A percentile compares a stretch with the other conserved stretches of the same genome.
Evolutionary conservation across 805 yeast species (phyloP).

Genomic region (Candida namnaoensis): DNA sequence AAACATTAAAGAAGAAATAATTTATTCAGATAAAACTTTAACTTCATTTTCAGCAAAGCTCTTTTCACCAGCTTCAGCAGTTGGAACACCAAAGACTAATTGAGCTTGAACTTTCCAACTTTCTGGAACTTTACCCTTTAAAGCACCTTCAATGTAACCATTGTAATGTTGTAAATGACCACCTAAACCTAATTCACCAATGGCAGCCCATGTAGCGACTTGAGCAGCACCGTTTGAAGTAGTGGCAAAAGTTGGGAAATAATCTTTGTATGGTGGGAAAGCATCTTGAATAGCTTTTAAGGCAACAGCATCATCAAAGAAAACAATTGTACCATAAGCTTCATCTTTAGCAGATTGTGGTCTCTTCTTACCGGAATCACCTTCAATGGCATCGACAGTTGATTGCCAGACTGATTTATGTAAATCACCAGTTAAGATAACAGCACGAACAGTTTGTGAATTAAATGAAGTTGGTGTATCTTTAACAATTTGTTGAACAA

Average conservation of each 20-base stretch:
- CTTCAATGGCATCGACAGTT: slow-evolving; percentile 28
- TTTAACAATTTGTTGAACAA: slow-evolving; percentile 34
- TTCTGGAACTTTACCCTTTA: slow-evolving; percentile 31
- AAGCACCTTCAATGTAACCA: slow-evolving; percentile 30
- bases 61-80: slow-evolving; percentile 28
- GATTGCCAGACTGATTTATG: slow-evolving; percentile 38
- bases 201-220: slow-evolving; percentile 40
- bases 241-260: slow-evolving; percentile 39
- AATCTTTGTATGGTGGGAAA: slow-evolving; percentile 33
- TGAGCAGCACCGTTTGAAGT: slow-evolving; percentile 42
- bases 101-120: slow-evolving; percentile 39
- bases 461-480: slow-evolving; percentile 44
- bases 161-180: slow-evolving; percentile 47
- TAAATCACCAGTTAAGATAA: slow-evolving; percentile 34
- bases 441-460: slow-evolving; percentile 40
- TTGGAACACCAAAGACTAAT: slow-evolving; percentile 40
- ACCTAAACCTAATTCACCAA: slow-evolving; percentile 35
- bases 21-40: slow-evolving; percentile 16
- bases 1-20: too few species aligned
- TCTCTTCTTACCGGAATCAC: slow-evolving; percentile 29
- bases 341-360: slow-evolving; percentile 33
- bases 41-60: slow-evolving; percentile 33
- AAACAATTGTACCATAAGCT: slow-evolving; percentile 40
- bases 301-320: slow-evolving; percentile 34
- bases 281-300: slow-evolving; percentile 30